Evolutionary conservation across 495 filamentous ascomycete genomes (phyloP), one percentile per base, ranked within the genome.

Genomic region (Coniosporium apollinis): DNA sequence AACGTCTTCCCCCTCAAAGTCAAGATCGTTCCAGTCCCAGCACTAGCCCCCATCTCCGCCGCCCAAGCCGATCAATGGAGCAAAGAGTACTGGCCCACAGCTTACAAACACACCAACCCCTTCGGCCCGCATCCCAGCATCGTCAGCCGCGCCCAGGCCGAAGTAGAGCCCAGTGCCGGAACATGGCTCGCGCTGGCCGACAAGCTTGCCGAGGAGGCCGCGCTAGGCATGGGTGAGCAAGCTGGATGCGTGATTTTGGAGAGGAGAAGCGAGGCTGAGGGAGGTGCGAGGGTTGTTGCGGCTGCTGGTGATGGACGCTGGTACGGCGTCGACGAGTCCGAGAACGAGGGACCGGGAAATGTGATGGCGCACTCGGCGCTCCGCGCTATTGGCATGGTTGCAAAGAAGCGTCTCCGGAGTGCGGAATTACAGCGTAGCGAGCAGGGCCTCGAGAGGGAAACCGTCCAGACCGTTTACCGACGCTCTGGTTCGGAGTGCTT

Each of bases 201-300:
- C 69, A 7, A 13, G 24, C 24, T 26, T 26, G 87, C 76, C 6
- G 43, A 50, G 9, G 65, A 78, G 46, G 59, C 69, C 4, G 53
- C 55, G 10, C 55, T 55, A 2, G 74, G 72, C 0, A 56, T 65
- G 16, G 86, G 87, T 6, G 70, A 79, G 41, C 53, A 61, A 2
- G 65, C 86, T 22, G 87, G 87, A 2, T 84, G 81, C 19, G 80
- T 89, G n/a, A 67, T 94, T 28, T 69, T 93, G 22, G 76, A 87
- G 41, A 61, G 46, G 33, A 19, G 44, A 9, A 25, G 54, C 42
- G 16, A 47, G 13, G 14, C 45, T 37, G 42, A 44, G 32, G 28
- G 49, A 38, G 24, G 43, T 40, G 13, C 44, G 42, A 39, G 47
- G 41, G 56, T 84, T 25, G 62, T 92, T 18, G 76, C 74, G 14